These are phyloP conservation scores for Phytophthora meadii DNA, from an alignment of 352 stramenopile genomes.

Conservation along the genomic window DNA sequence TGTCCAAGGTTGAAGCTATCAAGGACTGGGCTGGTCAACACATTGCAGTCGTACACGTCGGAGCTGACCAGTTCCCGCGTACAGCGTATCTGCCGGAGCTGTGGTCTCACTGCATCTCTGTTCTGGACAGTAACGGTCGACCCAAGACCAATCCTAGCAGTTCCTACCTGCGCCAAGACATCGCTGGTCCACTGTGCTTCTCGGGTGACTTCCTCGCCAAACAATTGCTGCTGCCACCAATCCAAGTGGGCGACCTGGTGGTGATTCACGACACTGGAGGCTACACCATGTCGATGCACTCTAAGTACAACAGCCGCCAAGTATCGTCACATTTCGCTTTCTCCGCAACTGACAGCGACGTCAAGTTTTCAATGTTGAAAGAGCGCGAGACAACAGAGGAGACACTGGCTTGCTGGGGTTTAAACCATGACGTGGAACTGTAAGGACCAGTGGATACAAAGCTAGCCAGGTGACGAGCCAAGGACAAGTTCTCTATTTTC, in stretches of 20 bases:
- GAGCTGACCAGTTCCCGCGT: slow-evolving; percentile 91
- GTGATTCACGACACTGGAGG: slow-evolving; percentile 90
- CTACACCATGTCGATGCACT: slow-evolving; percentile 91
- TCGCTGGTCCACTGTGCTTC: slow-evolving; percentile 94
- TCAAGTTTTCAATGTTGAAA: slow-evolving; percentile 72
- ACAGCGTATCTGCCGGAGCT: slow-evolving; percentile 86
- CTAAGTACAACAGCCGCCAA: slow-evolving; percentile 89
- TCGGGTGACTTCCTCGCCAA: slow-evolving; percentile 91
- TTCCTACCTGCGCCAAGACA: slow-evolving; percentile 75
- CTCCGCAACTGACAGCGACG: slow-evolving; percentile 19
- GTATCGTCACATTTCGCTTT: slow-evolving; percentile 77
- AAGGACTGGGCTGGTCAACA: slow-evolving; percentile 85
- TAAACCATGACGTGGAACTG: slow-evolving; percentile 53
- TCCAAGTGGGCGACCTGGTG: slow-evolving; percentile 75
- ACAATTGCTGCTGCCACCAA: slow-evolving; percentile 73
- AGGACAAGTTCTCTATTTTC: slow-evolving; percentile 28
- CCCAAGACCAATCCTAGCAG: slow-evolving; percentile 46
- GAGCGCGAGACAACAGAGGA: slow-evolving; percentile 72
- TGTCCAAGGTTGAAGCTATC: slow-evolving; percentile 89
- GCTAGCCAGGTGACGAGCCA: slow-evolving; percentile 11
- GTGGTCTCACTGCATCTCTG: slow-evolving; percentile 86
- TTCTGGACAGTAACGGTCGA: slow-evolving; percentile 61
- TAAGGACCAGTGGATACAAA: slow-evolving; percentile 6
- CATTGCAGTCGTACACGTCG: slow-evolving; percentile 90
- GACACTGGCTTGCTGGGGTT: slow-evolving; percentile 74